Evolutionary conservation across 768 basidiomycete species (phyloP), one percentile per base, ranked within the genome.

Genomic region (Gloeophyllum trabeum): DNA sequence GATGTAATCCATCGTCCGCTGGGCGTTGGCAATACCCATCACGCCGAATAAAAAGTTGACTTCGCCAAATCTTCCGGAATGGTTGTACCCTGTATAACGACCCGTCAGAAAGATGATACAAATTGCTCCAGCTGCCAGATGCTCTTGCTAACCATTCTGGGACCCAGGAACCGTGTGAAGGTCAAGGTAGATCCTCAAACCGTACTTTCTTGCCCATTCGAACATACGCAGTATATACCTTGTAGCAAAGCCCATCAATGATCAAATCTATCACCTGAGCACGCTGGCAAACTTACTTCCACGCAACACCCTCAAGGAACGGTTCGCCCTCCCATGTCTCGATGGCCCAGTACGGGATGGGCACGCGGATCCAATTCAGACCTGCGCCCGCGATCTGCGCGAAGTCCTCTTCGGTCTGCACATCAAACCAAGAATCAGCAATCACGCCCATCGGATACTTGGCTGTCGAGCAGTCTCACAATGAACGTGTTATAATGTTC

Each of bases 311-410:
- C 4, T 71, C 72, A 10, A 91, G 61, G 61, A 80, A 92, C 4
- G 90, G 88, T 56, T 92, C 89, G 20, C 71, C 74, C 19, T 64
- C 60, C 67, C 76, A 77, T 10, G 73, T 79, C 48, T 87, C 82
- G 50, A 92, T 79, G 5, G 83, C 83, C 90, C 90, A 94, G 62
- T 76, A 92, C 2, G 82, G 76, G 34, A 92, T 70, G 1, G 88
- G 85, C 36, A 92, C 61, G 2, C 88, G 73, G 36, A 93, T 61
- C 71, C 81, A 92, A 61, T 88, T 91, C 39, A 92, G 62, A 3
- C 90, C 91, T 23, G 87, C 89, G 28, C 76, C 83, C 35, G 91
- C 88, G 46, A 96, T 93, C 55, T 80, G 66, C 26, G 90, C 90
- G 46, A 93, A 79, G 62, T 94, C 91, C 62, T 85, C 64, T 56